A percentile compares a stretch with the other conserved stretches of the same genome.
phyloP scores from a whole-genome alignment of 2,329 filamentous ascomycete species.

The Colletotrichum acutatum region DNA sequence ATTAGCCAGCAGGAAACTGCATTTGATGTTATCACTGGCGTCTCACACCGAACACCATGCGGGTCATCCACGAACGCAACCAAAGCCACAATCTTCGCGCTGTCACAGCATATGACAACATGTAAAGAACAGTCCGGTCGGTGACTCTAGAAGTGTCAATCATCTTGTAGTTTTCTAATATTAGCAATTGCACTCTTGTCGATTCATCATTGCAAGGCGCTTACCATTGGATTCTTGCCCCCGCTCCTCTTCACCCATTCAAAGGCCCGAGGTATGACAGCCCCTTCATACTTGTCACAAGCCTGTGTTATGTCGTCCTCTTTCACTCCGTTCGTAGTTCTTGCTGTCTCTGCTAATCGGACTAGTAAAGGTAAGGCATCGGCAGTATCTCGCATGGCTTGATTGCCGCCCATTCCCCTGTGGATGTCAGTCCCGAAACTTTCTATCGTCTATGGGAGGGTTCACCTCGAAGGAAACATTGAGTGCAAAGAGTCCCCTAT shows the following conservation, averaged over 20 bases:
- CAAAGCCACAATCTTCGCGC: neutral
- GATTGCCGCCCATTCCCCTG: neutral
- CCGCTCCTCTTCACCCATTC: neutral
- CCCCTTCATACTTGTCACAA: neutral
- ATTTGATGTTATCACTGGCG: too few relatives aligned
- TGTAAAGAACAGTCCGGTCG: neutral
- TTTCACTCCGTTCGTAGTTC: too few relatives aligned
- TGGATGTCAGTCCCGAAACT: neutral
- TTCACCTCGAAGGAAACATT: neutral
- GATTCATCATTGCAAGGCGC: neutral
- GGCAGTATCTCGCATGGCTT: neutral
- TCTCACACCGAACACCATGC: neutral
- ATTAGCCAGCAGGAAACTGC: too few relatives aligned
- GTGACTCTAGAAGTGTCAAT: neutral
- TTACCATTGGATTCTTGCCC: neutral
- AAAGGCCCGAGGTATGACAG: neutral
- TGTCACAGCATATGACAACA: neutral
- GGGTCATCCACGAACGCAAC: neutral
- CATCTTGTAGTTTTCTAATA: neutral
- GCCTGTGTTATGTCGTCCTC: neutral
- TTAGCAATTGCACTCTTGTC: neutral
- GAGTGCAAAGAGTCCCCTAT: neutral
- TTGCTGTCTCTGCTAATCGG: neutral
- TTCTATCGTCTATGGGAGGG: too few relatives aligned
- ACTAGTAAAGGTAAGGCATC: neutral